A percentile compares a stretch with the other conserved stretches of the same genome.
phyloP scores from a whole-genome alignment of 1,284 basidiomycete species.

The Pyrrhoderma noxium region DNA sequence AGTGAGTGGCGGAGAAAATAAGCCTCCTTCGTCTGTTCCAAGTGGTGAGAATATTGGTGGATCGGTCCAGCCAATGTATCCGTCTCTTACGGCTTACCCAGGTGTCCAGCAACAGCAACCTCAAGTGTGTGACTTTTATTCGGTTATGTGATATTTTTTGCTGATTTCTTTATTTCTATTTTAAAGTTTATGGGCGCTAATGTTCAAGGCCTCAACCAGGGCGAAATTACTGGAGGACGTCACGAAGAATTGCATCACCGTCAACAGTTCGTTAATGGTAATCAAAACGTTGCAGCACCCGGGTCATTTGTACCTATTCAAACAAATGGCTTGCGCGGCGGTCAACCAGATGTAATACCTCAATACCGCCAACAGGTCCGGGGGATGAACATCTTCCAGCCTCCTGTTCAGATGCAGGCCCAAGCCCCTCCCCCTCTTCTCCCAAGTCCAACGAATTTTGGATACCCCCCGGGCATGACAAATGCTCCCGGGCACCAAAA shows the following conservation, averaged over 20 bases:
- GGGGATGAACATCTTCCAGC: slow-evolving; percentile 17
- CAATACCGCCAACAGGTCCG: slow-evolving; percentile 42
- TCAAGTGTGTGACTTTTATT: background rate
- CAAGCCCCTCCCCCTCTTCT: slow-evolving; percentile 36
- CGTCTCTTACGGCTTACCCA: slow-evolving; percentile 45
- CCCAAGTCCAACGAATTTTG: slow-evolving; percentile 46
- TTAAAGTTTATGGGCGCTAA: slow-evolving; percentile 25
- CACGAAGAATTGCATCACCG: slow-evolving; percentile 51
- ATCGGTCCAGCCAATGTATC: slow-evolving; percentile 59
- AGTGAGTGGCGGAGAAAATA: slow-evolving; percentile 12
- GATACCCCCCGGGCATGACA: slow-evolving; percentile 40
- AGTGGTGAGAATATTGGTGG: slow-evolving; percentile 36
- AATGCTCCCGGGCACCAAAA: slow-evolving; percentile 34
- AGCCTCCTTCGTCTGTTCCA: slow-evolving; percentile 39
- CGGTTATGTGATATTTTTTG: background rate
- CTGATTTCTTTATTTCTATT: slow-evolving; percentile 10
- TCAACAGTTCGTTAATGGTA: slow-evolving; percentile 23
- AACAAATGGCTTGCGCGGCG: slow-evolving; percentile 26
- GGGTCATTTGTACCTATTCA: slow-evolving; percentile 27
- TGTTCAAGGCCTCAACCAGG: background rate
- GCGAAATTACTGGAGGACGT: slow-evolving; percentile 22
- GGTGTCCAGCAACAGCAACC: slow-evolving; percentile 34
- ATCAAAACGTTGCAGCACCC: slow-evolving; percentile 11
- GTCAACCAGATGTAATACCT: slow-evolving; percentile 41
- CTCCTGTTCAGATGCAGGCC: slow-evolving; percentile 46